Evolutionary conservation across 179 eudicot species (phyloP).

Genomic region (Beta corolliflora): DNA sequence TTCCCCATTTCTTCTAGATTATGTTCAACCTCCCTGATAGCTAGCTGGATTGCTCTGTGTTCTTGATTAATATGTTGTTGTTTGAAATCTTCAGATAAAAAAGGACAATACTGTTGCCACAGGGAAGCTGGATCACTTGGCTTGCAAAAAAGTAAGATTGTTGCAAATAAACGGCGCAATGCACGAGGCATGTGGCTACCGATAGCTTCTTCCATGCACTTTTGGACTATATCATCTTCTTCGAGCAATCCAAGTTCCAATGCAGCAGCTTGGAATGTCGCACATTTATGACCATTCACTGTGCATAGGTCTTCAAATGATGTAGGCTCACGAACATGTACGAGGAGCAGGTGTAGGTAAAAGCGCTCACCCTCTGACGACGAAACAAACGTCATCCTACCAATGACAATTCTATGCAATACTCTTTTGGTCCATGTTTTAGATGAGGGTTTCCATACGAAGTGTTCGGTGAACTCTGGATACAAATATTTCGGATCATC

Average conservation of each 20-base stretch:
- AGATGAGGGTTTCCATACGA: background rate
- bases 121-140: background rate
- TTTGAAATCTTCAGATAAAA: slow-evolving; percentile 19
- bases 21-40: background rate
- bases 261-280: slow-evolving; percentile 15
- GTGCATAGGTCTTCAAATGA: slow-evolving; percentile 24
- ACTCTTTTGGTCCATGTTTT: background rate
- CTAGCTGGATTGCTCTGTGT: background rate
- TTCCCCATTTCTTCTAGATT: background rate
- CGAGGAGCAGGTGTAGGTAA: no score
- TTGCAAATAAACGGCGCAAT: slow-evolving; percentile 19
- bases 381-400: no score
- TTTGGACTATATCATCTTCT: background rate
- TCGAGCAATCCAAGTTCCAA: slow-evolving; percentile 3
- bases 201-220: slow-evolving; percentile 17
- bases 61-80: background rate
- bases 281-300: background rate
- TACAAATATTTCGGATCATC: no score
- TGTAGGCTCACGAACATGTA: no score
- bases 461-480: no score
- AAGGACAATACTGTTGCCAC: slow-evolving; percentile 14
- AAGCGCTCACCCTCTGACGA: no score
- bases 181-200: slow-evolving; percentile 19
- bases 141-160: slow-evolving; percentile 12
- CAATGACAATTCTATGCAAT: background rate